phyloP scores from a whole-genome alignment of 1,139 yeast genomes.

The Candida albicans region DNA sequence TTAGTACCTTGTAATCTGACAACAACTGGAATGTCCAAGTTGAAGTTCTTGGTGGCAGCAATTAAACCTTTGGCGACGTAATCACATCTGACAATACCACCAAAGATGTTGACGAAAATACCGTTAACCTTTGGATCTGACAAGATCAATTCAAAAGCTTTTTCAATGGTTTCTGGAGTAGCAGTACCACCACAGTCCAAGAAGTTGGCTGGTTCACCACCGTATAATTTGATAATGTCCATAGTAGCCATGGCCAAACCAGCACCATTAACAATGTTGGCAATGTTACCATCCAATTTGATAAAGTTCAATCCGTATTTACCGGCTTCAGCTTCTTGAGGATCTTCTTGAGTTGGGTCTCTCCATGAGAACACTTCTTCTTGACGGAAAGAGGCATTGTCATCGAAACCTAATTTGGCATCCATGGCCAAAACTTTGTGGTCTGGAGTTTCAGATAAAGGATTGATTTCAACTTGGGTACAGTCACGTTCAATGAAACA shows the following conservation, averaged over 20 bases:
- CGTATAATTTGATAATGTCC: constrained; percentile 98
- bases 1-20: constrained; percentile 99
- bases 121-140: constrained; percentile 90
- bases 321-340: constrained; percentile 93
- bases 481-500: constrained; percentile 91
- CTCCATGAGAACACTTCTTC: constrained; percentile 94
- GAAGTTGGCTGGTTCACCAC: constrained; percentile 99
- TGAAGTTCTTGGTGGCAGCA: constrained; percentile 94
- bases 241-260: constrained; percentile 99
- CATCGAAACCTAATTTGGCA: constrained; percentile 97
- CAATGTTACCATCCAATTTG: constrained; percentile 97
- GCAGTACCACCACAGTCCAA: constrained; percentile 99
- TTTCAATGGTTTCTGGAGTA: constrained; percentile 95
- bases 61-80: constrained; percentile 97
- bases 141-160: constrained; percentile 91
- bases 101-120: constrained; percentile 96
- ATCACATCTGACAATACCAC: constrained; percentile 99
- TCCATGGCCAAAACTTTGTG: constrained; percentile 96
- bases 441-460: constrained; percentile 90
- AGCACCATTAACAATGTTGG: constrained; percentile 98
- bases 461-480: constrained; percentile 98
- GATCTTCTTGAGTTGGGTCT: constrained; percentile 96
- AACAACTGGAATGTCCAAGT: constrained; percentile 90
- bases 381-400: constrained; percentile 94
- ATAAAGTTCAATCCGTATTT: constrained; percentile 91